These are phyloP conservation scores for Cyclocybe aegerita DNA, from an alignment of 768 basidiomycete genomes.

Conservation along the genomic window DNA sequence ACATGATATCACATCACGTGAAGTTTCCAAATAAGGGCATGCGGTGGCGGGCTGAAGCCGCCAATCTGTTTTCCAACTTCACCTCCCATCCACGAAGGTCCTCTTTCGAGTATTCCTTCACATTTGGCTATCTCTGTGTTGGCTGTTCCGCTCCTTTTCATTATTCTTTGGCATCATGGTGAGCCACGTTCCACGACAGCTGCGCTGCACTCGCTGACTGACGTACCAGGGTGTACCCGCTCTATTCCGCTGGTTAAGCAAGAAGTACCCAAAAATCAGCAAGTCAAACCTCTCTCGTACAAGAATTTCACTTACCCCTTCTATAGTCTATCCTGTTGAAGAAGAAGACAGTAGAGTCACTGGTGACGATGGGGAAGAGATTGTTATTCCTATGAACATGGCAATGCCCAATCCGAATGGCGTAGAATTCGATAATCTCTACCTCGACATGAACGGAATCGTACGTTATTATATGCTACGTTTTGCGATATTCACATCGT, in stretches of 20 bases:
- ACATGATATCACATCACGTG: slow-evolving; percentile 11
- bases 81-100: too few species aligned
- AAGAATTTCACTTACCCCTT: neutral
- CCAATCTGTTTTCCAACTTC: slow-evolving; percentile 6
- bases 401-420: slow-evolving; percentile 89
- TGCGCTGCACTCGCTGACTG: neutral
- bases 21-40: too few species aligned
- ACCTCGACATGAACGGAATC: slow-evolving; percentile 99
- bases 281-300: slow-evolving; percentile 23
- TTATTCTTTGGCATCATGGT: slow-evolving; percentile 7
- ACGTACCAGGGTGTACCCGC: slow-evolving; percentile 88
- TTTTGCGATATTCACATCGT: slow-evolving; percentile 3
- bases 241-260: slow-evolving; percentile 97
- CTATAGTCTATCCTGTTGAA: slow-evolving; percentile 67
- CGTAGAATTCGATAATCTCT: slow-evolving; percentile 92
- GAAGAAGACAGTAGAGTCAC: slow-evolving; percentile 80
- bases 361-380: slow-evolving; percentile 62
- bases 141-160: neutral
- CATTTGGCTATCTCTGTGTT: neutral
- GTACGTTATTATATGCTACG: slow-evolving; percentile 43
- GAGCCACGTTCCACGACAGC: neutral
- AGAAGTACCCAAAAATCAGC: slow-evolving; percentile 98
- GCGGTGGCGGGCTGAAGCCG: neutral
- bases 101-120: too few species aligned
- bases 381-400: slow-evolving; percentile 79